Evolutionary conservation across 1,284 basidiomycete genomes (phyloP), one percentile per base, ranked within the genome.

Genomic region (Psilocybe mexicana): DNA sequence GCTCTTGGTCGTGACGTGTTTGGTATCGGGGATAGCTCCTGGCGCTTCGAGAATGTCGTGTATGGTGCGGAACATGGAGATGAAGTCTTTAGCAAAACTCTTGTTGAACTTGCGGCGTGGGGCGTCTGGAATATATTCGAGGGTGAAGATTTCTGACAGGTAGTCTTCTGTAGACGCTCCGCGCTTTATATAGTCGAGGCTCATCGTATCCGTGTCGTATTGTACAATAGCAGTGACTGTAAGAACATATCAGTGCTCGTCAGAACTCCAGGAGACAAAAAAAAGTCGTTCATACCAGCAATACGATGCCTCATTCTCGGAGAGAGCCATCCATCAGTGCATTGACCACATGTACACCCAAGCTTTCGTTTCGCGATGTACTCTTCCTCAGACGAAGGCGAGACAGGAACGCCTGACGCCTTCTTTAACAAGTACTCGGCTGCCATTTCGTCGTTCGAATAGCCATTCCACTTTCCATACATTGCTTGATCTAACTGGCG

Each of bases 331-430:
- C 62, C 65, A 23, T 60, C 62, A 1, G 58, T 56, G 35, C 66
- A 66, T 11, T 28, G 28, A 23, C 62, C 60, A 36, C 66, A 68
- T 0, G 65, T 64, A 48, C 66, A 67, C 2, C 66, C 65, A 24
- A 54, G 57, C 47, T 61, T 66, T 23, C 49, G 48, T 30, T 60
- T 58, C n/a, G 23, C 18, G 14, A 57, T 43, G 46, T 67, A 67
- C n/a, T 52, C 57, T 4, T 26, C 23, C 33, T 65, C 48, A 3
- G 18, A 43, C 6, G 49, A 44, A 0, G 51, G 35, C 11, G 53
- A 50, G 8, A 55, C 43, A 10, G 60, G 57, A 50, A 60, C 25
- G 1, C 47, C 52, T 56, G 67, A 47, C n/a, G 64, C 59, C 35
- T 40, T 47, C 52, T 26, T 61, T 33, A 33, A 33, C 33, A 58